Conservation (phyloP, 2,329 filamentous ascomycete species). For the Xylaria sp. region DNA sequence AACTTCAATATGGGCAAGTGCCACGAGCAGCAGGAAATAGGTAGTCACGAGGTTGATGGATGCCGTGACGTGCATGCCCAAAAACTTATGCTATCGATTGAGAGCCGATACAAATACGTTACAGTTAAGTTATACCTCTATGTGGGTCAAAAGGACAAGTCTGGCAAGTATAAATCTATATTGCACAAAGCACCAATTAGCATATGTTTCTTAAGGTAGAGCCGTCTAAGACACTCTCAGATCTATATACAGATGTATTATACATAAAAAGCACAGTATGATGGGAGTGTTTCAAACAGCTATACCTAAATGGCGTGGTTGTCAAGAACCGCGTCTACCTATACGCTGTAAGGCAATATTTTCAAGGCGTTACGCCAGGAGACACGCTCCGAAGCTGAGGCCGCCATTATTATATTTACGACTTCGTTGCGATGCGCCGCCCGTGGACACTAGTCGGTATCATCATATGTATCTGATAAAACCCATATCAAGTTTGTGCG, state of each 20-base stretch:
- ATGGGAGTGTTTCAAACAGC: constrained; percentile 6
- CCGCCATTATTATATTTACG: neutral
- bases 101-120: neutral
- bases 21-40: neutral
- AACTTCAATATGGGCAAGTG: neutral
- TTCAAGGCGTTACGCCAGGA: neutral
- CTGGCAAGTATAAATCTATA: constrained; percentile 12
- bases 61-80: neutral
- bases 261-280: constrained; percentile 10
- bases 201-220: constrained; percentile 3
- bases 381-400: neutral
- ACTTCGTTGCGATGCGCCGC: neutral
- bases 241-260: constrained; percentile 26
- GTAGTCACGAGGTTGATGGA: neutral
- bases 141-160: neutral
- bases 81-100: neutral
- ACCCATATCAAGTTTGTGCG: constrained; percentile 28
- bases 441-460: neutral
- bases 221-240: constrained; percentile 7
- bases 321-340: neutral
- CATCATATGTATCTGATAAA: neutral
- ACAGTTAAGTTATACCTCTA: neutral
- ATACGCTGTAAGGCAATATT: neutral
- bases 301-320: neutral
- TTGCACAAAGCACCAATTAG: constrained; percentile 21